Conservation (phyloP, 106 monocot species). For the Dendrobium officinale region DNA sequence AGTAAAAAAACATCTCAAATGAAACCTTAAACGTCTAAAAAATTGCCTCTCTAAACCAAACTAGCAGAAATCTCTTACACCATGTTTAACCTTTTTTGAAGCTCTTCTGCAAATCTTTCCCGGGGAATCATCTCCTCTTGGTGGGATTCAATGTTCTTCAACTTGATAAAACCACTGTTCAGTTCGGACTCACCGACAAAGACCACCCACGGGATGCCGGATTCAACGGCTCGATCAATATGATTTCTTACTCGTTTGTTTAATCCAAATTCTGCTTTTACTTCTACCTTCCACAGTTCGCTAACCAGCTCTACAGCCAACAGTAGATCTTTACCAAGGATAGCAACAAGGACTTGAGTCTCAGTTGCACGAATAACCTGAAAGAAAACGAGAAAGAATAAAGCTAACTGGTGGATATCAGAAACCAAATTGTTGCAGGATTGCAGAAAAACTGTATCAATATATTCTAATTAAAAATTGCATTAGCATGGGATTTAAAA, state of each 20-base stretch:
- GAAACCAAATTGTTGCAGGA: no score
- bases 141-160: conserved; percentile 68
- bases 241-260: conserved; percentile 74
- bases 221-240: conserved; percentile 50
- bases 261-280: conserved; percentile 72
- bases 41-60: no score
- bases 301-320: conserved; percentile 65
- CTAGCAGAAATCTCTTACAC: background rate
- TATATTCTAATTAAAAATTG: no score
- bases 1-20: no score
- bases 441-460: no score
- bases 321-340: conserved; percentile 63
- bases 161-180: conserved; percentile 44
- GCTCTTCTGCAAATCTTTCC: conserved; percentile 45
- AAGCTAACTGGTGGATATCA: no score
- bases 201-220: conserved; percentile 78
- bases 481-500: no score
- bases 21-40: no score
- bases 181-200: conserved; percentile 67
- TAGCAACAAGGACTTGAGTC: conserved; percentile 86
- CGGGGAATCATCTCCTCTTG: conserved; percentile 50
- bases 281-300: conserved; percentile 71
- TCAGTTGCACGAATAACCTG: conserved; percentile 77
- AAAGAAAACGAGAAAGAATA: background rate
- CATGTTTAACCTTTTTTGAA: conserved; percentile 27